phyloP scores from a whole-genome alignment of 768 basidiomycete species.

The Royoungia palumana region DNA sequence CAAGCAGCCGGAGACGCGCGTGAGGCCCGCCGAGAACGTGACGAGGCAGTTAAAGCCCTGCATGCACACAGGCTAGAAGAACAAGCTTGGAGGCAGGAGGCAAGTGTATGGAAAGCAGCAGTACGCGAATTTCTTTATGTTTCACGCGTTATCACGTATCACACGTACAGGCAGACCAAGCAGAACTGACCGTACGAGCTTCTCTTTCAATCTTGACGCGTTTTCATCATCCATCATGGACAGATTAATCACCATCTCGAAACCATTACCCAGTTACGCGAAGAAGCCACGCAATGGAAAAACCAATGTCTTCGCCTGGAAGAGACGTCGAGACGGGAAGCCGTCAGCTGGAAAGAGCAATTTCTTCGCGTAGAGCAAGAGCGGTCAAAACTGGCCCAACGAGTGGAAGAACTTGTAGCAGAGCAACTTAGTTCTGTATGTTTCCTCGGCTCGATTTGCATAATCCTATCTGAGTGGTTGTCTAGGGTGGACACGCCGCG shows the following conservation, averaged over 20 bases:
- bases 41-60: constrained; percentile 44
- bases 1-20: constrained; percentile 44
- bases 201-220: background rate
- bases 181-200: constrained; percentile 50
- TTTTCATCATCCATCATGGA: background rate
- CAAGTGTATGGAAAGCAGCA: constrained; percentile 39
- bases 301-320: constrained; percentile 53
- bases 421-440: constrained; percentile 45
- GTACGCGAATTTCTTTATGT: constrained; percentile 38
- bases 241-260: constrained; percentile 60
- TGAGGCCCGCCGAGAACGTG: constrained; percentile 49
- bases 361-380: constrained; percentile 73
- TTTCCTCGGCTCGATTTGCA: constrained; percentile 2
- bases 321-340: constrained; percentile 44
- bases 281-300: constrained; percentile 71
- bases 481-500: constrained; percentile 15
- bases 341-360: constrained; percentile 77
- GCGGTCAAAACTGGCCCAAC: constrained; percentile 52
- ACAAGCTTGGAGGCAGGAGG: constrained; percentile 47
- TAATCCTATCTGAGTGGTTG: background rate
- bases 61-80: constrained; percentile 44
- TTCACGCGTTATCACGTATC: constrained; percentile 9
- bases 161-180: constrained; percentile 46
- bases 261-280: constrained; percentile 56
- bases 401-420: constrained; percentile 56